A percentile compares a stretch with the other conserved stretches of the same genome.
Evolutionary conservation across 768 basidiomycete species (phyloP).

Genomic region (Hydnomerulius pinastri): DNA sequence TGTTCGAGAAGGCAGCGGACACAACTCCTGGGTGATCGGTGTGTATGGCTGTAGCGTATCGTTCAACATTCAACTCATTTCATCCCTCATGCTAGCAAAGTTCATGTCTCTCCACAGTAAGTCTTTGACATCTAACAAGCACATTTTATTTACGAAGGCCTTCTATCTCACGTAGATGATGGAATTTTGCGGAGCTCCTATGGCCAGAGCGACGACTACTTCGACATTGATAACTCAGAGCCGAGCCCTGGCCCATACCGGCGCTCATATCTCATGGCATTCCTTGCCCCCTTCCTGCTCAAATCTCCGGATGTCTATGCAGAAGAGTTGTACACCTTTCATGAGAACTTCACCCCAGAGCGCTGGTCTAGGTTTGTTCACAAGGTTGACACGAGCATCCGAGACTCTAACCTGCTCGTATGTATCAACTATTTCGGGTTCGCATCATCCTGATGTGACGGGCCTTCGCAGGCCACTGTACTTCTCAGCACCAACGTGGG

Average conservation of each 20-base stretch:
- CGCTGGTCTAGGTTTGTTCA: conserved; percentile 32
- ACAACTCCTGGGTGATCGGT: conserved; percentile 31
- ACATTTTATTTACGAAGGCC: neutral
- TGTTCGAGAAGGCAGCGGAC: conserved; percentile 5
- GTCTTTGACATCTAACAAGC: neutral
- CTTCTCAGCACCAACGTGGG: conserved; percentile 27
- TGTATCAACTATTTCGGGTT: neutral
- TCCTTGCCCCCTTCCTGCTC: conserved; percentile 25
- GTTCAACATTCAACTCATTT: conserved; percentile 4
- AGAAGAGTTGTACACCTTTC: conserved; percentile 28
- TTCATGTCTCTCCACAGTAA: conserved; percentile 33
- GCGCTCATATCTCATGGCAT: conserved; percentile 18
- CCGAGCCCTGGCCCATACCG: conserved; percentile 14
- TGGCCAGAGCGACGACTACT: conserved; percentile 33
- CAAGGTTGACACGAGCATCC: conserved; percentile 33
- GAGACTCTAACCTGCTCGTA: conserved; percentile 33
- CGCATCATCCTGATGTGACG: neutral
- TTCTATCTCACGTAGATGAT: conserved; percentile 17
- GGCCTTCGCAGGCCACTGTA: conserved; percentile 26
- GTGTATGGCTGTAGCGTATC: neutral
- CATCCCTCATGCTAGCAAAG: conserved; percentile 17
- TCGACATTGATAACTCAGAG: conserved; percentile 27
- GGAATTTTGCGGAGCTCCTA: conserved; percentile 31
- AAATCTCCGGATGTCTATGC: conserved; percentile 30
- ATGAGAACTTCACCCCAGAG: conserved; percentile 25